Evolutionary conservation across 2,329 filamentous ascomycete genomes (phyloP).

Genomic region (Cercospora brassicicola): DNA sequence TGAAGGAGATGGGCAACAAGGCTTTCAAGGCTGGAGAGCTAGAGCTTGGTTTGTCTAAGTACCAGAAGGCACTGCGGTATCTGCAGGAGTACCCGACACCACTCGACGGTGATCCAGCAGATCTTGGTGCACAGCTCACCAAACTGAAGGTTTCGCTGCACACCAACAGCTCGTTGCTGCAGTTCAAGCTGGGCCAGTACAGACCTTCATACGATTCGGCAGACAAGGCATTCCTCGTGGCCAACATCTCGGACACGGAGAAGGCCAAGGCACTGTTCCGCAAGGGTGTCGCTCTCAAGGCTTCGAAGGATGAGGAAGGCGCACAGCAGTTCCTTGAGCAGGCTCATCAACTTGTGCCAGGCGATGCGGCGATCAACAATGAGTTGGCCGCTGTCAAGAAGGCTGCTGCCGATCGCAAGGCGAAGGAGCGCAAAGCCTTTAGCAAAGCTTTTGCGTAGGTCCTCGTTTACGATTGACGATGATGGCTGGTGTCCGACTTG

Average conservation of each 20-base stretch:
- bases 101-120: conserved; percentile 66
- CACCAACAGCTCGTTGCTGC: conserved; percentile 82
- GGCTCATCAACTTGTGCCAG: conserved; percentile 55
- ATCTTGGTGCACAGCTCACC: conserved; percentile 66
- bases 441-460: conserved; percentile 75
- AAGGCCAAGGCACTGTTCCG: conserved; percentile 88
- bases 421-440: conserved; percentile 89
- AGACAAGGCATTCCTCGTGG: conserved; percentile 67
- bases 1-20: conserved; percentile 90
- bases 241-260: conserved; percentile 68
- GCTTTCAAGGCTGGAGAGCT: conserved; percentile 82
- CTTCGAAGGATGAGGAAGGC: conserved; percentile 79
- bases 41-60: conserved; percentile 76
- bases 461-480: not conserved
- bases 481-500: not conserved
- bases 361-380: conserved; percentile 70
- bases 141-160: conserved; percentile 81
- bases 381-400: conserved; percentile 80
- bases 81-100: conserved; percentile 77
- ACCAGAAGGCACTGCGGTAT: conserved; percentile 89
- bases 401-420: conserved; percentile 67
- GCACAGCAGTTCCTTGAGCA: conserved; percentile 55
- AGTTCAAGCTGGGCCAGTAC: conserved; percentile 75
- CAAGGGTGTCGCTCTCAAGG: conserved; percentile 71
- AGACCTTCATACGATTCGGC: conserved; percentile 70